Evolutionary conservation across 768 basidiomycete genomes (phyloP), one percentile per base, ranked within the genome.

Genomic region (Naematelia encephala): DNA sequence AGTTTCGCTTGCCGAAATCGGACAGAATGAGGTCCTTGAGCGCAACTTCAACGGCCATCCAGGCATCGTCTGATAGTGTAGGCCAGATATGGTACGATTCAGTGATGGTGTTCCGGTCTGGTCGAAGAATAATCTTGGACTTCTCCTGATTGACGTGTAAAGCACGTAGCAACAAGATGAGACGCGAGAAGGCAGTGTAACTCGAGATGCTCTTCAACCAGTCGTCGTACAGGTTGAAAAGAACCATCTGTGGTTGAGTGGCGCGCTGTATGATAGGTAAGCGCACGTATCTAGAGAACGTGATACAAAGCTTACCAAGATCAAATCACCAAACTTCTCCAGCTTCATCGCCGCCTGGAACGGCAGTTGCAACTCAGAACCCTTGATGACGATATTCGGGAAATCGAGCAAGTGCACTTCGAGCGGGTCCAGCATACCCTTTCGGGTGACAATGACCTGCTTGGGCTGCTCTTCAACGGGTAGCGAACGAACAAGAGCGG

Each of bases 271-370:
- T 8, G 34, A 39, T 39, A 16, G 16, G n/a, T n/a, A n/a, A n/a
- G n/a, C n/a, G 34, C 34, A 8, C 34, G 34, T 8, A 8, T 39
- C 8, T 39, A 39, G 34, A 39, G 34, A 39, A 39, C 16, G 8
- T 8, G 16, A 39, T 16, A 86, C 88, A 62, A 13, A 63, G 60
- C 56, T 60, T 56, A 62, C 54, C 60, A 61, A 77, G 65, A 97
- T 97, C 62, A 99, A 81, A 76, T 99, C 96, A 80, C 96, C 96
- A 67, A 99, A 98, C 79, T 98, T 97, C 84, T 99, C 96, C 88
- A 98, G 93, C 82, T 98, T 98, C 90, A 99, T 92, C 69, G 92
- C 94, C 14, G 96, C 94, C 79, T 98, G 94, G 92, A 99, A 99
- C 0, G 96, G 96, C 57, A 98, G 81, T 71, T 99, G 96, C 49